Base-by-base conservation (phyloP, 2,329 filamentous ascomycete species). In the Coniochaeta hoffmannii region DNA sequence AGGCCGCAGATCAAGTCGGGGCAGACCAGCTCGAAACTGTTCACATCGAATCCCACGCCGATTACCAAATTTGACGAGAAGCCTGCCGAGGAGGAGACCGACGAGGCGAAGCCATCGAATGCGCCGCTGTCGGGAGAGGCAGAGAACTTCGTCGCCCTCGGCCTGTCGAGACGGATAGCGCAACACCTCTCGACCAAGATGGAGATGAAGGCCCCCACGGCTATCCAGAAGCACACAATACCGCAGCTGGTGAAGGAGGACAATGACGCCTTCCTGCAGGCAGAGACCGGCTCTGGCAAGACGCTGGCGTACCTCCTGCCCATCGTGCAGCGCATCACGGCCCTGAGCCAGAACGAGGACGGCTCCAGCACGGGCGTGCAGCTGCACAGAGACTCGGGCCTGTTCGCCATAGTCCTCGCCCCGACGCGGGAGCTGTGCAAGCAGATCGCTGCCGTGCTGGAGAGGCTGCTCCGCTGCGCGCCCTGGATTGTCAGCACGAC, bases 271-370 rank as follows among this genome's bases (percentile, higher is more conserved):
- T 99, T 99, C 65, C 87, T 99, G 32, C 94, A 97, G 69, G 95
- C 94, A 2, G 88, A 99, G 73, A 99, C 94, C 0, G 94, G 94
- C 62, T 99, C 94, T 0, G 94, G 94, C 73, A 99, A 99, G 74
- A 99, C 94, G 0, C 74, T 99, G 58, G 90, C 94, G n/a, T 99
- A 99, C 68, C 79, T 99, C 4, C 75, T 99, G 7, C 94, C 94
- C 1, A 88, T 99, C 50, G 85, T 99, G 22, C 90, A 99, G 68
- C 82, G 91, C 24, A 87, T 99, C 19, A 83, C 96, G 70, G 80
- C 85, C 14, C 79, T 97, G 30, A 86, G 89, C 77, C 62, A 81
- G 69, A 66, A 75, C 61, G 69, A 77, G 53, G 74, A 79, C 64
- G 74, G 72, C 15, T 66, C 69, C 55, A 60, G 68, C 32, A 74